These are phyloP conservation scores for Colletotrichum sp. DNA, from an alignment of 2,329 filamentous ascomycete genomes.

Conservation along the genomic window DNA sequence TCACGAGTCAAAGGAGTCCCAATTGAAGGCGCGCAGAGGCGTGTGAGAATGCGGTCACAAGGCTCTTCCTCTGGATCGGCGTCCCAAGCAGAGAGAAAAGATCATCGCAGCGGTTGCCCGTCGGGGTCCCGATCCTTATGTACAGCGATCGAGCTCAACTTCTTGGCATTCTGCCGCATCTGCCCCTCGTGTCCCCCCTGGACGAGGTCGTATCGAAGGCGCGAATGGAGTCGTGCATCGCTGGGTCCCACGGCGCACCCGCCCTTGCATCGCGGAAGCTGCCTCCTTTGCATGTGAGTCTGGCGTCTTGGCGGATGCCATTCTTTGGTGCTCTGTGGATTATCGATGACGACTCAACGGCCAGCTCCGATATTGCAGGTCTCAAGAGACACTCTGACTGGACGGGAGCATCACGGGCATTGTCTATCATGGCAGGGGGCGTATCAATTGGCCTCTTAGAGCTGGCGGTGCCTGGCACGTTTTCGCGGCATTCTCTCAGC, in stretches of 20 bases:
- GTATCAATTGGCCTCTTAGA: slow-evolving; percentile 25
- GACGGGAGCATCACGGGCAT: not conserved
- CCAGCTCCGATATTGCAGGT: slow-evolving; percentile 13
- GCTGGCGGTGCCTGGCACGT: slow-evolving; percentile 22
- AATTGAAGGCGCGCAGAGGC: not conserved
- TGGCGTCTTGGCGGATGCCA: not conserved
- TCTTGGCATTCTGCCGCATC: not conserved
- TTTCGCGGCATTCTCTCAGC: slow-evolving; percentile 4
- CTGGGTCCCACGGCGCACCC: slow-evolving; percentile 5
- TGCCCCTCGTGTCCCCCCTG: not conserved
- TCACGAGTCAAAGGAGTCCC: not conserved
- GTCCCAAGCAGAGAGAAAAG: slow-evolving; percentile 5
- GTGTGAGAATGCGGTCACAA: not conserved
- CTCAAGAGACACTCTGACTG: slow-evolving; percentile 1
- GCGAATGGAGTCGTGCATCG: not conserved
- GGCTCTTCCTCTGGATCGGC: slow-evolving; percentile 1
- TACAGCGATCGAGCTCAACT: not conserved
- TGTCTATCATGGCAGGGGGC: slow-evolving; percentile 13
- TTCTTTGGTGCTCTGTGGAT: not conserved
- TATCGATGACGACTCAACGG: slow-evolving; percentile 1
- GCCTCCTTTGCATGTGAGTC: slow-evolving; percentile 4
- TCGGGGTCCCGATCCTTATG: not conserved
- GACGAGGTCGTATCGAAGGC: not conserved
- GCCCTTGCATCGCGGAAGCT: slow-evolving; percentile 16
- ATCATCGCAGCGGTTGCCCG: not conserved